A percentile compares a stretch with the other conserved stretches of the same genome.
Conservation (phyloP, 2,329 filamentous ascomycete genomes). For the Apiospora phragmitis region DNA sequence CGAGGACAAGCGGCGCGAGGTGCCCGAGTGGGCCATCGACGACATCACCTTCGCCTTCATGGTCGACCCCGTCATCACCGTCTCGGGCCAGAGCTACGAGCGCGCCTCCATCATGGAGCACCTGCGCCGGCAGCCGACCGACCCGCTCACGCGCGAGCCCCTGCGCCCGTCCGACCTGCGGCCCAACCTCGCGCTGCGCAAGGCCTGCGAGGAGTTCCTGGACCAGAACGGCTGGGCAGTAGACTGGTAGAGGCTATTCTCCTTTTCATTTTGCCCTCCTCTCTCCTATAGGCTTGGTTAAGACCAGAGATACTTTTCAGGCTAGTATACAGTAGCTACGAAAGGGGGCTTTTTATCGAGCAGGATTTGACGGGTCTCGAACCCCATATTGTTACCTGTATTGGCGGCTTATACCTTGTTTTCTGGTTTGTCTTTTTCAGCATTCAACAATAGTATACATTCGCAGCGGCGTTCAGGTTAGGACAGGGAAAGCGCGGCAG, state of each 20-base stretch:
- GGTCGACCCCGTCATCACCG: slow-evolving; percentile 72
- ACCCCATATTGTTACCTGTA: not conserved
- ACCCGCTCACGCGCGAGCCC: slow-evolving; percentile 82
- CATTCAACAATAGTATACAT: not conserved
- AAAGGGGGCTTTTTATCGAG: not conserved
- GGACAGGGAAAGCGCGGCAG: not conserved
- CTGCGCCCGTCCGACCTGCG: slow-evolving; percentile 69
- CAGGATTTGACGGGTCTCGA: not conserved
- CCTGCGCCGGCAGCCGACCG: slow-evolving; percentile 70
- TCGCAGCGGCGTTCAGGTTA: not conserved
- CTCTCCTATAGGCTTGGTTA: not conserved
- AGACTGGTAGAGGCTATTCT: slow-evolving; percentile 65
- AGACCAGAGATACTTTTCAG: not conserved
- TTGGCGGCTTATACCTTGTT: not conserved
- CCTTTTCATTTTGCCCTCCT: not conserved
- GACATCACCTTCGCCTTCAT: slow-evolving; percentile 75
- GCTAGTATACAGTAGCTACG: no score
- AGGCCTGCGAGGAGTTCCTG: slow-evolving; percentile 83
- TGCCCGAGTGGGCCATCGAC: slow-evolving; percentile 77
- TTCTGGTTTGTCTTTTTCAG: not conserved
- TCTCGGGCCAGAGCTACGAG: slow-evolving; percentile 89
- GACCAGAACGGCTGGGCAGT: slow-evolving; percentile 88
- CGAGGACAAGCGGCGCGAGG: slow-evolving; percentile 52
- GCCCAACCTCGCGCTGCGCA: slow-evolving; percentile 78
- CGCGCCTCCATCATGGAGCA: slow-evolving; percentile 83